Evolutionary conservation across 2,329 filamentous ascomycete species (phyloP), one percentile per base, ranked within the genome.

Genomic region (Ophiobolus disseminans): DNA sequence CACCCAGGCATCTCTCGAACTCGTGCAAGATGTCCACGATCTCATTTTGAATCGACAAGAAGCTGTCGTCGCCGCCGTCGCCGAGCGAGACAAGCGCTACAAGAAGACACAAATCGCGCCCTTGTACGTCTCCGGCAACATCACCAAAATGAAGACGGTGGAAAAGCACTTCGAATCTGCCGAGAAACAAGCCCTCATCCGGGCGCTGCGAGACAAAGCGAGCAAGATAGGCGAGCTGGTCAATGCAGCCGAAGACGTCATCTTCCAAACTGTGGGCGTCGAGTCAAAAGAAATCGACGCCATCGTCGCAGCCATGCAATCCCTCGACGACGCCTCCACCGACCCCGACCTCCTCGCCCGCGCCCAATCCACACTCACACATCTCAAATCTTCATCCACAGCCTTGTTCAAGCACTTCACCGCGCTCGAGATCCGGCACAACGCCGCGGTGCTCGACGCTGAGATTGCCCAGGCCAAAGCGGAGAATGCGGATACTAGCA

Each of bases 71-170:
- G 73, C 78, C 22, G 75, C 79, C 26, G 75, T 80, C 5, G 64
- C 82, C 14, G 81, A 83, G 53, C 77, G 80, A 31, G 81, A 84
- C 58, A 76, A 75, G 36, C 73, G 80, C 13, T 78, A 81, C 41
- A 83, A 83, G 66, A 79, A 76, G 57, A 79, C 81, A 0, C 80
- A 83, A 54, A 72, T 79, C 40, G 76, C 77, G 48, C 80, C 77
- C 17, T 74, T 78, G 23, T 80, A 81, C 19, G 77, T 80, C 41
- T 73, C 77, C 36, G 80, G 80, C 17, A 78, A 83, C 55, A 78
- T 79, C 16, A 63, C 70, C 4, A 76, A 76, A 34, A 73, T 84
- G 55, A 82, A 80, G 60, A 70, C 71, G 21, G 63, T 83, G 8
- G 71, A 75, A 42, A 60, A 63, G 40, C 64, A 72, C 22, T 75